These are phyloP conservation scores for Xylaria sp. DNA, from an alignment of 2,329 filamentous ascomycete species.

Conservation along the genomic window DNA sequence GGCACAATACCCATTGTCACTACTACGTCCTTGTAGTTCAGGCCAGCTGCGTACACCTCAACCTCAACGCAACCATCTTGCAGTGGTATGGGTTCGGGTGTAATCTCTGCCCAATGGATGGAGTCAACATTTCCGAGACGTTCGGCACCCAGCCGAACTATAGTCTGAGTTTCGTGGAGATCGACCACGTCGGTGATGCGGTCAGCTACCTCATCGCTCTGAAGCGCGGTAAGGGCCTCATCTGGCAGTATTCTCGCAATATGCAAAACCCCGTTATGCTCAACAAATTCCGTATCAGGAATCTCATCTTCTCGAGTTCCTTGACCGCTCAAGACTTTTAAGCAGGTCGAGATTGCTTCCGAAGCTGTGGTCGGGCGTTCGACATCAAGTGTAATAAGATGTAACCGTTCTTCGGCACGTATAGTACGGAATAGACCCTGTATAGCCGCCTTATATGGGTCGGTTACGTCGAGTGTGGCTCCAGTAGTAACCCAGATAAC, in stretches of 20 bases:
- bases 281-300: conserved; percentile 2
- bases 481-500: conserved; percentile 11
- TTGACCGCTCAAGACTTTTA: neutral
- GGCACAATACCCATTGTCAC: conserved; percentile 24
- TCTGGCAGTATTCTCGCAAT: neutral
- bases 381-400: conserved; percentile 10
- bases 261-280: neutral
- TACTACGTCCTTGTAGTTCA: conserved; percentile 27
- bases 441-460: conserved; percentile 1
- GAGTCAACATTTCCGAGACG: conserved; percentile 18
- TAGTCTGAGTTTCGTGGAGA: conserved; percentile 39
- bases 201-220: neutral
- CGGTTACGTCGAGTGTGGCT: neutral
- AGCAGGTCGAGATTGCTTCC: neutral
- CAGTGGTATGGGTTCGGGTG: neutral
- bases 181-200: conserved; percentile 6
- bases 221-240: neutral
- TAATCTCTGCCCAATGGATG: conserved; percentile 7
- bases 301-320: neutral
- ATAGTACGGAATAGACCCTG: conserved; percentile 15
- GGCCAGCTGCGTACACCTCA: conserved; percentile 14
- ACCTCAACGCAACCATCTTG: conserved; percentile 13
- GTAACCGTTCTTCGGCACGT: conserved; percentile 2
- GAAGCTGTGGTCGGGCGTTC: neutral
- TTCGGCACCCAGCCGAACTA: conserved; percentile 9